Evolutionary conservation across 2,329 filamentous ascomycete species (phyloP), one percentile per base, ranked within the genome.

Genomic region (Calonectria hawksworthii): DNA sequence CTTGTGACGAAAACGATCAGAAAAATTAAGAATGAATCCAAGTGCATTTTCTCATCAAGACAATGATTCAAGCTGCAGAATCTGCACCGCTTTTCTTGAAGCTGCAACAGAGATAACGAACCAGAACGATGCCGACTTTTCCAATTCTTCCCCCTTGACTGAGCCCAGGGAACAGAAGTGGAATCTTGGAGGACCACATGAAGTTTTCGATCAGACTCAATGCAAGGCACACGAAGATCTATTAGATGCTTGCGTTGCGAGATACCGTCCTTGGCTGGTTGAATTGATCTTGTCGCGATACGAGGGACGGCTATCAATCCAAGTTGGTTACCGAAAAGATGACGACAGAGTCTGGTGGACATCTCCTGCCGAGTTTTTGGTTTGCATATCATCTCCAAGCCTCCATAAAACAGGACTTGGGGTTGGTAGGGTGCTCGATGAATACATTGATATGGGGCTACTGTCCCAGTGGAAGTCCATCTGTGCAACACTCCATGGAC

Each of bases 391-490:
- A 56, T 18, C 23, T 44, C 3, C 11, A n/a, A 5, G 3, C 4
- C 41, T 11, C 32, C 30, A 23, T 23, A 36, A n/a, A 18, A 54
- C 44, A 34, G 70, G 52, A 14, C 28, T 68, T n/a, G 64, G 38
- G 7, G 10, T 74, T 26, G 72, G 63, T 5, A 34, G 54, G 26
- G 16, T 4, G 9, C 28, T 74, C 16, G 52, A 65, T 34, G 52
- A 52, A 14, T 72, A 68, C 36, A 72, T 74, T 21, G 68, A 72
- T 4, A 32, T 30, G 10, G 28, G 10, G 6, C 14, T 72, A 23
- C 26, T 74, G 56, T 21, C 38, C 14, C 34, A 68, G n/a, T 74
- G 68, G 72, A 74, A 36, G n/a, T 41, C 51, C 18, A 32, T 56
- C 30, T 74, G 68, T 34, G 2, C 34, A 7, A 21, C 28, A 9